phyloP scores from a whole-genome alignment of 192 early-diverging fungal genomes.

The Linnemannia hyalina region DNA sequence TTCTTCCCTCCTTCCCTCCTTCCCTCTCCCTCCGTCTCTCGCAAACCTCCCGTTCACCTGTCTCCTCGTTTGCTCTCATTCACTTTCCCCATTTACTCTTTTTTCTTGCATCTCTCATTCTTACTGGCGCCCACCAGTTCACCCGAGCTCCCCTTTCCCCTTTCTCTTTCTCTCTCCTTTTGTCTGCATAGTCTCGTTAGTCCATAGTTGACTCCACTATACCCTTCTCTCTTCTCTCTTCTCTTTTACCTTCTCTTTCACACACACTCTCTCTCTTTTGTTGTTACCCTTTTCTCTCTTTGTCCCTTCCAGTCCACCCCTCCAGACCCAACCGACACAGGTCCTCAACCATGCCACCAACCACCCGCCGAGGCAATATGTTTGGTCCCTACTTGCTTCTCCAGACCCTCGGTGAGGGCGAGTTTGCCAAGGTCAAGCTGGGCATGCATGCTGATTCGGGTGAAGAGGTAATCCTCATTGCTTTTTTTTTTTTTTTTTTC shows the following conservation, averaged over 20 bases:
- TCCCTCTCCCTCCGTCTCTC: neutral
- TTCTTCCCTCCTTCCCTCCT: neutral
- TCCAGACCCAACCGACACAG: conserved; percentile 18
- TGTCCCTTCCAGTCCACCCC: conserved; percentile 20
- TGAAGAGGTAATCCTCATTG: conserved; percentile 68
- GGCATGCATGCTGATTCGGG: conserved; percentile 84
- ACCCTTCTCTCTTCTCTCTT: neutral
- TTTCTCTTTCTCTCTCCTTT: neutral
- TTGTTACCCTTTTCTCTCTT: conserved; percentile 21
- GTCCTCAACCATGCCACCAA: conserved; percentile 34
- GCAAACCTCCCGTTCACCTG: neutral
- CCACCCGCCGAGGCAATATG: conserved; percentile 68
- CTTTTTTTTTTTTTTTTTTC: neutral
- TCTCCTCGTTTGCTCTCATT: conserved; percentile 23
- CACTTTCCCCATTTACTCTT: conserved; percentile 20
- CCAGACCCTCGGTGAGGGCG: conserved; percentile 97
- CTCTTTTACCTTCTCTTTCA: conserved; percentile 12
- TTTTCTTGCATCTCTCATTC: conserved; percentile 27
- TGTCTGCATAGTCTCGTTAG: no score
- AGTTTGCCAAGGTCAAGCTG: conserved; percentile 98
- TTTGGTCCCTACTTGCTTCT: conserved; percentile 94
- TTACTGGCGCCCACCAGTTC: neutral
- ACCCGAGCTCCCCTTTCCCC: neutral
- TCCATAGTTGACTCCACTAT: no score
- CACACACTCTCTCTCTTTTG: neutral